Percentiles rank a stretch among this genome's conserved stretches.
These are phyloP conservation scores for Neurospora tetraspora DNA, from an alignment of 495 filamentous ascomycete species.

Conservation along the genomic window DNA sequence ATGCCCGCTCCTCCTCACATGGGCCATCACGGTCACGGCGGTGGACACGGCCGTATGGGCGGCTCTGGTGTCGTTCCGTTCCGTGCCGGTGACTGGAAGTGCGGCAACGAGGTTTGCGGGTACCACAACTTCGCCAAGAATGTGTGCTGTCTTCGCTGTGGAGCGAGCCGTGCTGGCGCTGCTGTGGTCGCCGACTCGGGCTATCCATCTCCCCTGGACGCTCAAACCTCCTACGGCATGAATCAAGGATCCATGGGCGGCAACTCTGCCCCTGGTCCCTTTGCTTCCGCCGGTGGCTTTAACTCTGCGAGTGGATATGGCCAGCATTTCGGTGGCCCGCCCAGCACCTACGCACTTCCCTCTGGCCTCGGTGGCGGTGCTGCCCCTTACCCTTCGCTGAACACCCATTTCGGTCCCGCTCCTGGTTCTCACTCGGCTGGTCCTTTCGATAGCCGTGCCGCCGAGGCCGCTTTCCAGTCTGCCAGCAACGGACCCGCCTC, in stretches of 20 bases:
- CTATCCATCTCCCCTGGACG: conserved; percentile 84
- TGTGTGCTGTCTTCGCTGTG: conserved; percentile 91
- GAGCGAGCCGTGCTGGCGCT: conserved; percentile 84
- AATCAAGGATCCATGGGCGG: conserved; percentile 73
- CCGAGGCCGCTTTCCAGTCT: conserved; percentile 83
- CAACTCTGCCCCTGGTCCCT: conserved; percentile 75
- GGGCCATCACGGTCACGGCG: conserved; percentile 65
- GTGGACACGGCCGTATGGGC: conserved; percentile 61
- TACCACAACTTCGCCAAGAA: conserved; percentile 99
- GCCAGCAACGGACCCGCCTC: conserved; percentile 64
- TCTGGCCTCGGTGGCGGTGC: conserved; percentile 76
- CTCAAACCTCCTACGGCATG: conserved; percentile 67
- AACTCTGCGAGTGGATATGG: conserved; percentile 67
- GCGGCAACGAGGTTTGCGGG: conserved; percentile 91
- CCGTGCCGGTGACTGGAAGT: conserved; percentile 98
- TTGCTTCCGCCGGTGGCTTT: conserved; percentile 60
- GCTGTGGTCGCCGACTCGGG: conserved; percentile 89
- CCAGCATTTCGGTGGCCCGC: conserved; percentile 82
- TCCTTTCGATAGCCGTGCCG: conserved; percentile 86
- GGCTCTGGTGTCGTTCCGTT: conserved; percentile 88
- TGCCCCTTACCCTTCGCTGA: conserved; percentile 73
- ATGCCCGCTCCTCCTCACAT: conserved; percentile 73
- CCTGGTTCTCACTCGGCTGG: conserved; percentile 72
- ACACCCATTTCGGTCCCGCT: conserved; percentile 61
- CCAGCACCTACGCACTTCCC: conserved; percentile 81